Base-by-base conservation (phyloP, 768 basidiomycete genomes). In the Boletus tomentosulus region DNA sequence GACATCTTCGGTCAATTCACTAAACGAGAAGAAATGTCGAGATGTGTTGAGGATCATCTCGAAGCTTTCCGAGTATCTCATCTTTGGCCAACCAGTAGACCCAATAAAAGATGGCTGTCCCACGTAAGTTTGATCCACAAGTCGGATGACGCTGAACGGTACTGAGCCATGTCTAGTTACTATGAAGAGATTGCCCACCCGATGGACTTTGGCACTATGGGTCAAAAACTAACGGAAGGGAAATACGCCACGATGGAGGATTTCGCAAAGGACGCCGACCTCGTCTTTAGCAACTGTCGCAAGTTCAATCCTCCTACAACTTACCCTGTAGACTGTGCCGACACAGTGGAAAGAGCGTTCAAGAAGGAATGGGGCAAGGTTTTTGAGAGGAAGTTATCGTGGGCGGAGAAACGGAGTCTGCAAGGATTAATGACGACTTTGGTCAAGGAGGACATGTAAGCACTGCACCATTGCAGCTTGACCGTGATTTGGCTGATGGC, bases 171-270 rank as follows among this genome's bases (percentile, higher is more conserved):
- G 16, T 61, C 41, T 48, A 97, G 93, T 19, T 98, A 98, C 69
- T 84, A 89, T 56, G 84, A 95, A 5, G 96, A 98, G 71, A 96
- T 98, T 65, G 72, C 81, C 55, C 74, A 88, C 59, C 96, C 96
- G 6, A 98, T 98, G 96, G 94, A 98, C 71, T 85, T 98, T 49
- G 83, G 82, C 9, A 96, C 95, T 2, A 89, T 97, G 60, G 68
- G 69, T 13, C 73, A 76, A 37, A 92, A 89, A 64, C 73, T 97
- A 55, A 76, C 78, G 37, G 73, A 80, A 48, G 81, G 78, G 46
- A 75, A 80, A 62, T 99, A 98, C 67, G 59, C 73, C 12, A 86
- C 81, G 2, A 91, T 94, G 86, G 92, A 89, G 48, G 83, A 85
- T 0, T 87, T 98, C 56, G 83, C 78, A 52, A 78, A 78, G 57